phyloP scores from a whole-genome alignment of 495 filamentous ascomycete species.

The Aspergillus asperescens region DNA sequence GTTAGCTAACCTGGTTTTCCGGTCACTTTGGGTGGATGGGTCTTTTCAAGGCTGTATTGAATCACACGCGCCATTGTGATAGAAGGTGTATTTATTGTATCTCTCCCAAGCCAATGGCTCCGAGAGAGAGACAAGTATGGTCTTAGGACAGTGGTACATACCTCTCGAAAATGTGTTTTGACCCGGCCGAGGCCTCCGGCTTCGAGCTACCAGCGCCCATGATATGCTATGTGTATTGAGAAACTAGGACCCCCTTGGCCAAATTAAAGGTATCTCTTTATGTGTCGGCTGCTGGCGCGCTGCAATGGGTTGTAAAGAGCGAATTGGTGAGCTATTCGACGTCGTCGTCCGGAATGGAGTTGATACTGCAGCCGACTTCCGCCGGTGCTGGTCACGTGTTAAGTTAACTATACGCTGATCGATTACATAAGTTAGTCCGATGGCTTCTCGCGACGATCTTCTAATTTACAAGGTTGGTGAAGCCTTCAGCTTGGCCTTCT shows the following conservation, averaged over 20 bases:
- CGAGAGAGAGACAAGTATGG: neutral
- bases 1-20: neutral
- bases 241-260: neutral
- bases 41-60: too few relatives aligned
- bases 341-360: conserved; percentile 12
- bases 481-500: too few relatives aligned
- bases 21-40: too few relatives aligned
- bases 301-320: neutral
- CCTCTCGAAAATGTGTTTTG: conserved; percentile 52
- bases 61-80: neutral
- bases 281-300: neutral
- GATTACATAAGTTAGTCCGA: neutral
- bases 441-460: neutral
- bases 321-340: conserved; percentile 14
- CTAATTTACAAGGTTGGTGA: too few relatives aligned
- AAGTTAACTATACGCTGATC: conserved; percentile 10
- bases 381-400: conserved; percentile 22
- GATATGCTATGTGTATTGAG: conserved; percentile 7
- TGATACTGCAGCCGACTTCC: conserved; percentile 25
- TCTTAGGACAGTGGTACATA: conserved; percentile 17
- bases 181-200: conserved; percentile 43
- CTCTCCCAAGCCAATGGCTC: neutral
- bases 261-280: neutral
- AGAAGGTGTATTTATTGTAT: neutral
- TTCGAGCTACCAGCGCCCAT: conserved; percentile 54